Evolutionary conservation across 768 basidiomycete species (phyloP).

Genomic region (Macrocybe gigantea): DNA sequence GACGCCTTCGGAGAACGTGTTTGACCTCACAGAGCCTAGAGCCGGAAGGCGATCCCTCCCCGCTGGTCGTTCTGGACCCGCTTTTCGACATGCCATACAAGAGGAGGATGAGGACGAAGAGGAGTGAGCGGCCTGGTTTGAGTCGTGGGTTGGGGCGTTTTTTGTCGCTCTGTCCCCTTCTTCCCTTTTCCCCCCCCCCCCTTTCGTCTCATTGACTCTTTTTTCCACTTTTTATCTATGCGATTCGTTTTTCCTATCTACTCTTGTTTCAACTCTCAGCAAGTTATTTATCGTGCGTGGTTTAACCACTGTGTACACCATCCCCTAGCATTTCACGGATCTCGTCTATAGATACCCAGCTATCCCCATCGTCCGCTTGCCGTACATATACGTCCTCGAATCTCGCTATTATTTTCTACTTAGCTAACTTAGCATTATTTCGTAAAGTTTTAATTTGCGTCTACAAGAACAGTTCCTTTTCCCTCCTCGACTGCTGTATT

Average conservation of each 20-base stretch:
- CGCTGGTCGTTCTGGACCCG: conserved; percentile 58
- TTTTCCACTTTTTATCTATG: conserved; percentile 1
- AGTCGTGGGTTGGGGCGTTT: background rate
- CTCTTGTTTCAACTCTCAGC: background rate
- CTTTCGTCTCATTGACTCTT: background rate
- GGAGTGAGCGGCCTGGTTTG: conserved; percentile 28
- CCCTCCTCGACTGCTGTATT: too few relatives aligned
- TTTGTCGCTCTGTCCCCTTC: background rate
- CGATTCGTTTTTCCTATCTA: conserved; percentile 1
- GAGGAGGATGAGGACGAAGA: conserved; percentile 88
- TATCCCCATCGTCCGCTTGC: background rate
- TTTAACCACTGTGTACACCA: conserved; percentile 1
- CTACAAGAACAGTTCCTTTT: too few relatives aligned
- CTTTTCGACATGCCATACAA: conserved; percentile 68
- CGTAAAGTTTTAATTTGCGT: too few relatives aligned
- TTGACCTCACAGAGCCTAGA: conserved; percentile 42
- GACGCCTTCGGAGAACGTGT: conserved; percentile 43
- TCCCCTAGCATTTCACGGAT: background rate
- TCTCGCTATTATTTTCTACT: too few relatives aligned
- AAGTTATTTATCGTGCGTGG: background rate
- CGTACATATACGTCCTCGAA: background rate
- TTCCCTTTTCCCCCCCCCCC: too few relatives aligned
- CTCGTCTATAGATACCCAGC: background rate
- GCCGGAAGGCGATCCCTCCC: conserved; percentile 67
- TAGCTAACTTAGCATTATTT: too few relatives aligned